phyloP scores from a whole-genome alignment of 371 early-diverging fungal genomes.

The Mucor sp. region DNA sequence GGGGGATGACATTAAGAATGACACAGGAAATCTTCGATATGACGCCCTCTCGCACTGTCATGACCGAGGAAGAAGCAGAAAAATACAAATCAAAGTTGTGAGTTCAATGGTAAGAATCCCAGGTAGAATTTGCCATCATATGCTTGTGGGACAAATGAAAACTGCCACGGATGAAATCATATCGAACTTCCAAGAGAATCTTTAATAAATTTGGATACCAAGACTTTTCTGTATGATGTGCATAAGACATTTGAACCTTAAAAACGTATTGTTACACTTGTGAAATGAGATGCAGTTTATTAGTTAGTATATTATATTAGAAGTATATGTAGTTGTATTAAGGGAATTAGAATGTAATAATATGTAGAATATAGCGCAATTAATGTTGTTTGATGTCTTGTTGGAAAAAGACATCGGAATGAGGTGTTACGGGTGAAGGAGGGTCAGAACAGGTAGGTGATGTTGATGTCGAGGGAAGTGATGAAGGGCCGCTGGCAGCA shows the following conservation, averaged over 20 bases:
- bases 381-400: background rate
- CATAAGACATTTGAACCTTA: background rate
- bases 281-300: background rate
- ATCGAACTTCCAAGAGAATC: background rate
- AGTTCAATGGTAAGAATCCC: background rate
- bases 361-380: background rate
- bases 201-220: background rate
- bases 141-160: background rate
- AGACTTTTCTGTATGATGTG: background rate
- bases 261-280: background rate
- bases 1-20: slow-evolving; percentile 73
- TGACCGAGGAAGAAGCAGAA: slow-evolving; percentile 1
- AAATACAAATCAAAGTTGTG: background rate
- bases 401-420: slow-evolving; percentile 11
- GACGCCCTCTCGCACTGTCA: background rate
- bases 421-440: slow-evolving; percentile 38
- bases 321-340: background rate
- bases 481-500: background rate
- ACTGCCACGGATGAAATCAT: background rate
- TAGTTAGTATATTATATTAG: background rate
- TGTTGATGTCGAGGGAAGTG: slow-evolving; percentile 16
- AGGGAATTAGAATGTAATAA: background rate
- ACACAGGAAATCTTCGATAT: slow-evolving; percentile 57
- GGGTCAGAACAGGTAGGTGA: slow-evolving; percentile 36
- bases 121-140: background rate